phyloP scores from a whole-genome alignment of 1,139 yeast genomes.

The Kurtzmaniella quercitrusa region DNA sequence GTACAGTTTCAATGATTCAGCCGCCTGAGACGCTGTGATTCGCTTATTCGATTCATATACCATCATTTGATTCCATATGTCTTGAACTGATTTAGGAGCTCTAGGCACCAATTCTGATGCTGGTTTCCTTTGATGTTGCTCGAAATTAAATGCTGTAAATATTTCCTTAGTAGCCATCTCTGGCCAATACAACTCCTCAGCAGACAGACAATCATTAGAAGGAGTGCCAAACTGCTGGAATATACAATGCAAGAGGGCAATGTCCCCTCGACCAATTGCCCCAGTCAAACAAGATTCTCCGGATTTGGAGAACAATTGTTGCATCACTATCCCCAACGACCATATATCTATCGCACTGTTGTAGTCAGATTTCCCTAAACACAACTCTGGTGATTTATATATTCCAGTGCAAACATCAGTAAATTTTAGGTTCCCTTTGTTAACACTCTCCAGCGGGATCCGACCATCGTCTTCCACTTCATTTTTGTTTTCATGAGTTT shows the following conservation, averaged over 20 bases:
- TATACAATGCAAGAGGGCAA: constrained; percentile 59
- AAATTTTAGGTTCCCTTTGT: constrained; percentile 40
- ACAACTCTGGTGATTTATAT: constrained; percentile 81
- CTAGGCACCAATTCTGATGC: constrained; percentile 22
- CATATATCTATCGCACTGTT: constrained; percentile 69
- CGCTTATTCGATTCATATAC: constrained; percentile 70
- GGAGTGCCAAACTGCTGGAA: constrained; percentile 72
- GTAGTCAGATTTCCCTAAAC: constrained; percentile 67
- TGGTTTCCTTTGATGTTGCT: constrained; percentile 13
- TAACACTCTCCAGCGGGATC: constrained; percentile 6
- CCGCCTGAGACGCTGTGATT: constrained; percentile 29
- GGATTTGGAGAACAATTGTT: constrained; percentile 51
- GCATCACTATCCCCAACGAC: constrained; percentile 68
- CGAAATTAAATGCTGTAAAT: constrained; percentile 27
- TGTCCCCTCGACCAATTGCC: constrained; percentile 41
- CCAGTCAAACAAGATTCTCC: constrained; percentile 39
- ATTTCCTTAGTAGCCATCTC: constrained; percentile 30
- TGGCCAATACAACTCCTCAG: constrained; percentile 29
- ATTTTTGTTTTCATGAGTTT: constrained; percentile 18
- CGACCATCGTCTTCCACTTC: constrained; percentile 37
- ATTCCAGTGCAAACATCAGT: constrained; percentile 74
- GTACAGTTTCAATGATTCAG: background rate
- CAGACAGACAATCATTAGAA: background rate
- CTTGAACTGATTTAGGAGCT: constrained; percentile 15
- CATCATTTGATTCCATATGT: constrained; percentile 67